A percentile compares a stretch with the other conserved stretches of the same genome.
Conservation (phyloP, 2,329 filamentous ascomycete species). For the Iodosphaeria phyllophila region DNA sequence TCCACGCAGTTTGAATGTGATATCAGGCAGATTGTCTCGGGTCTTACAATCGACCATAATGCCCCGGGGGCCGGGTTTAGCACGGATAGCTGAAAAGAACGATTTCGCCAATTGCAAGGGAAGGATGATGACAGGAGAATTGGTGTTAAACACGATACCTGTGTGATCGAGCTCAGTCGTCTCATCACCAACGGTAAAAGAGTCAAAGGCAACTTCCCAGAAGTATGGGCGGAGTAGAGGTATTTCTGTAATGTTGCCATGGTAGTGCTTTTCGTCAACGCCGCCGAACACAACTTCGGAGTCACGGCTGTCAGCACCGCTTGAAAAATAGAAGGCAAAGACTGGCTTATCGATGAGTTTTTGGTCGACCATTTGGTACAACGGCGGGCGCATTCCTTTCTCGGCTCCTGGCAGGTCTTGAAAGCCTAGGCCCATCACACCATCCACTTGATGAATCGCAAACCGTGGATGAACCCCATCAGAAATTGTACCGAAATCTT, state of each 20-base stretch:
- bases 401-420: conserved; percentile 98
- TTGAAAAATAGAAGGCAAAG: conserved; percentile 90
- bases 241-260: conserved; percentile 78
- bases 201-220: conserved; percentile 95
- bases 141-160: conserved; percentile 93
- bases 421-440: conserved; percentile 86
- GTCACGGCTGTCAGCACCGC: conserved; percentile 46
- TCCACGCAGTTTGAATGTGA: conserved; percentile 78
- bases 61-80: conserved; percentile 93
- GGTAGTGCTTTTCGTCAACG: conserved; percentile 61
- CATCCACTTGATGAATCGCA: conserved; percentile 93
- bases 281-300: conserved; percentile 87
- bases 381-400: conserved; percentile 82
- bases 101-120: conserved; percentile 84
- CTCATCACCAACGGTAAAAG: conserved; percentile 74
- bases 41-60: conserved; percentile 82
- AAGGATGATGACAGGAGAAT: conserved; percentile 92
- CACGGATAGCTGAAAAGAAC: conserved; percentile 92
- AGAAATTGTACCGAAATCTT: conserved; percentile 93
- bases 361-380: conserved; percentile 91
- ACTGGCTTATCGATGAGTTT: conserved; percentile 77
- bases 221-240: conserved; percentile 96
- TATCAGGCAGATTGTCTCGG: conserved; percentile 68
- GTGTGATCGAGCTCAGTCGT: conserved; percentile 83
- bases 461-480: conserved; percentile 92